phyloP scores from a whole-genome alignment of 495 filamentous ascomycete genomes.

The Aeminium ludgeri region DNA sequence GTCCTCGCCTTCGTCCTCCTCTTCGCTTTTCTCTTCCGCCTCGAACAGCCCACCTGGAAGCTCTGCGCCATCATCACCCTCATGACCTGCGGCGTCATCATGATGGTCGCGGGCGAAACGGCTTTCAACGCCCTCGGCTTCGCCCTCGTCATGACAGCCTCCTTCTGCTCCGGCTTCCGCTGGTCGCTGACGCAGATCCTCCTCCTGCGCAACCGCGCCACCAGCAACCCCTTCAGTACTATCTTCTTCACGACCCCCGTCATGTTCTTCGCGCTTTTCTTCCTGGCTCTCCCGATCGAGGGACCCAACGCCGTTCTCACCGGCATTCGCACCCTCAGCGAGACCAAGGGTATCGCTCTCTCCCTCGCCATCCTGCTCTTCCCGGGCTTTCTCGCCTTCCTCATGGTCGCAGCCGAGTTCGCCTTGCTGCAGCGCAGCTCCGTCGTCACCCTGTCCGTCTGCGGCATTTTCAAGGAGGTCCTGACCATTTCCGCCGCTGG shows the following conservation, averaged over 20 bases:
- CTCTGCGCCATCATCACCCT: conserved; percentile 73
- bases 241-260: conserved; percentile 93
- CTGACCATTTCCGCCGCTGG: conserved; percentile 86
- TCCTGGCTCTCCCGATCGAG: conserved; percentile 75
- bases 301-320: conserved; percentile 47
- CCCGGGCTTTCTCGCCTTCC: conserved; percentile 79
- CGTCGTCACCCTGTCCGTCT: conserved; percentile 90
- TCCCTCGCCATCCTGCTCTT: conserved; percentile 57
- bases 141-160: conserved; percentile 74
- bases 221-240: conserved; percentile 87
- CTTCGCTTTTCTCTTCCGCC: conserved; percentile 87
- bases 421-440: conserved; percentile 86
- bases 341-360: conserved; percentile 44
- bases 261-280: conserved; percentile 75
- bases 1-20: conserved; percentile 85
- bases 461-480: conserved; percentile 98
- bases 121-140: conserved; percentile 81
- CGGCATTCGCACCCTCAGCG: conserved; percentile 44
- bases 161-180: conserved; percentile 91
- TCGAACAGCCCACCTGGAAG: conserved; percentile 73
- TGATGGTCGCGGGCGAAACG: conserved; percentile 98
- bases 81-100: conserved; percentile 90
- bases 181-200: conserved; percentile 97
- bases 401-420: conserved; percentile 94
- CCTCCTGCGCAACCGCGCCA: conserved; percentile 83